Percentiles rank a stretch among this genome's conserved stretches.
These are phyloP conservation scores for Neurospora sp. DNA, from an alignment of 495 filamentous ascomycete genomes.

Conservation along the genomic window DNA sequence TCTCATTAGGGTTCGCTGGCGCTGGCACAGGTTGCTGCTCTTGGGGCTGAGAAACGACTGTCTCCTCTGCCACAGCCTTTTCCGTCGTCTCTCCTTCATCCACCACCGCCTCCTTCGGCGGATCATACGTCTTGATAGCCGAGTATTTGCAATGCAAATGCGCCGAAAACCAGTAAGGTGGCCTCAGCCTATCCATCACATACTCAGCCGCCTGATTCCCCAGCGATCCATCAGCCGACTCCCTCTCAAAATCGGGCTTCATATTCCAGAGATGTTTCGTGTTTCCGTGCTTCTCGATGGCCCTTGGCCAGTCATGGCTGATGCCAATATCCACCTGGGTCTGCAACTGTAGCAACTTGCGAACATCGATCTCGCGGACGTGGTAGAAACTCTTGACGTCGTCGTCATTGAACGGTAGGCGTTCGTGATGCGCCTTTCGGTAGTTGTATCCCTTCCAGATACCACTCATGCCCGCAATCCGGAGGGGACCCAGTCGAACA, in stretches of 20 bases:
- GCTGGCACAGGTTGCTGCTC: not conserved
- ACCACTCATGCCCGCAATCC: conserved; percentile 84
- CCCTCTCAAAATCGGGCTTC: conserved; percentile 64
- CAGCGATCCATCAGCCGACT: conserved; percentile 61
- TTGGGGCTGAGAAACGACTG: not conserved
- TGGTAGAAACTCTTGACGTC: conserved; percentile 79
- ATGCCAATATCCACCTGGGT: conserved; percentile 82
- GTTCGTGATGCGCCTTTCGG: conserved; percentile 67
- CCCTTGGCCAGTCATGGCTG: conserved; percentile 90
- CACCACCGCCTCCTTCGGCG: conserved; percentile 2
- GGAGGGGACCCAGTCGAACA: conserved; percentile 66
- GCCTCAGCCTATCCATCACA: conserved; percentile 70
- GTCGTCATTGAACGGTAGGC: conserved; percentile 67
- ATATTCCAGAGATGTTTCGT: conserved; percentile 46
- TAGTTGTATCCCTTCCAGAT: conserved; percentile 90
- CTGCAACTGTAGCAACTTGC: conserved; percentile 76
- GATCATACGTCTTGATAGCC: conserved; percentile 57
- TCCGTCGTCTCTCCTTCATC: not conserved
- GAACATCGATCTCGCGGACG: conserved; percentile 77
- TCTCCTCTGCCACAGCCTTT: not conserved
- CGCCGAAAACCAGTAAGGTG: conserved; percentile 86
- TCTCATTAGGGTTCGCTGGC: conserved; percentile 5
- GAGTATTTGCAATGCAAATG: conserved; percentile 83
- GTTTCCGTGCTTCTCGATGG: conserved; percentile 67
- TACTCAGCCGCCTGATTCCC: conserved; percentile 69